These are phyloP conservation scores for Septoria linicola DNA, from an alignment of 2,329 filamentous ascomycete genomes.

Conservation along the genomic window DNA sequence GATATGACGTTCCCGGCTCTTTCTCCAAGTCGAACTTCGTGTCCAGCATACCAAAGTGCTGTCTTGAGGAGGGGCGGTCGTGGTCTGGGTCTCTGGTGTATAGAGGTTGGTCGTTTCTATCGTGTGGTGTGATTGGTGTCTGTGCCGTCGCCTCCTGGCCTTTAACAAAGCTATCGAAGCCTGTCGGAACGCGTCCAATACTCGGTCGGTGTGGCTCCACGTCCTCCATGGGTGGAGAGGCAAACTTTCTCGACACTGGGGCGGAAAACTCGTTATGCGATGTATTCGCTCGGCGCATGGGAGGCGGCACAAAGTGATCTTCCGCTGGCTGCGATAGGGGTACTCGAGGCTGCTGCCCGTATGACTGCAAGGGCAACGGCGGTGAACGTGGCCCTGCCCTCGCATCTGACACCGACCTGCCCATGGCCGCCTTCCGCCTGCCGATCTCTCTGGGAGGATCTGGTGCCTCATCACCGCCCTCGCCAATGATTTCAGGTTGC, in stretches of 20 bases:
- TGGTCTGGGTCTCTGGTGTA: neutral
- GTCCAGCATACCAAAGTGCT: constrained; percentile 20
- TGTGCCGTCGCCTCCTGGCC: constrained; percentile 11
- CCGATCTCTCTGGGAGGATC: constrained; percentile 70
- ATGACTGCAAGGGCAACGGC: constrained; percentile 6
- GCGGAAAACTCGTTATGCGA: constrained; percentile 31
- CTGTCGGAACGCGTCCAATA: constrained; percentile 31
- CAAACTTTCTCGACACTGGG: constrained; percentile 28
- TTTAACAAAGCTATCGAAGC: constrained; percentile 17
- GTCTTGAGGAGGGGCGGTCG: constrained; percentile 5
- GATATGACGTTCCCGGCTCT: neutral
- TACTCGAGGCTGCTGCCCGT: constrained; percentile 1
- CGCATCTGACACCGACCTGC: constrained; percentile 33
- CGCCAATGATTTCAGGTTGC: constrained; percentile 78
- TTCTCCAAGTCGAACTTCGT: constrained; percentile 14
- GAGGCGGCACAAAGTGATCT: constrained; percentile 21
- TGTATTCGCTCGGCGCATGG: constrained; percentile 28
- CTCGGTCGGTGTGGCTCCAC: constrained; percentile 23
- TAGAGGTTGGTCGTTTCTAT: neutral
- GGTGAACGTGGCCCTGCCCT: constrained; percentile 19
- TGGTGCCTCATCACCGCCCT: constrained; percentile 85
- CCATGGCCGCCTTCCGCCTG: constrained; percentile 48
- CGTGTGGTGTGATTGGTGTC: constrained; percentile 8
- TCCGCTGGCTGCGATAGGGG: constrained; percentile 7
- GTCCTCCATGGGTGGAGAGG: constrained; percentile 23